phyloP scores from a whole-genome alignment of 495 filamentous ascomycete genomes.

The Margaritispora aquatica region DNA sequence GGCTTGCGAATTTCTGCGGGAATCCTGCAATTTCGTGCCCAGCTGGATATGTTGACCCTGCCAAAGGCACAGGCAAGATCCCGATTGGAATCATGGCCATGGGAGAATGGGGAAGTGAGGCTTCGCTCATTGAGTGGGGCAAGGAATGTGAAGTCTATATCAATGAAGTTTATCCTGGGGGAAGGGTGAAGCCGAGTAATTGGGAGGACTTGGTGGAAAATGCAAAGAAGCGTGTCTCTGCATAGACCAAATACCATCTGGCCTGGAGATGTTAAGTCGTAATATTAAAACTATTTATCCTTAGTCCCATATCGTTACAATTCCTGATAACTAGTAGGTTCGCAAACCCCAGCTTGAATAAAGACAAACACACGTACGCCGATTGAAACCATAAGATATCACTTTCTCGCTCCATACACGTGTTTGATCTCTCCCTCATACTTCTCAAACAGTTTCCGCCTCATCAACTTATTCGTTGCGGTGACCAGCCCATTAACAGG shows the following conservation, averaged over 20 bases:
- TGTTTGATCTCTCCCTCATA: conserved; percentile 57
- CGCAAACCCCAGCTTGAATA: too few relatives aligned
- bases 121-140: conserved; percentile 69
- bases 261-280: too few relatives aligned
- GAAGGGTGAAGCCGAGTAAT: conserved; percentile 31
- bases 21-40: conserved; percentile 75
- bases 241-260: too few relatives aligned
- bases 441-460: conserved; percentile 54
- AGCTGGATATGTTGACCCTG: conserved; percentile 55
- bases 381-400: not conserved
- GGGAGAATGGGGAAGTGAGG: conserved; percentile 84
- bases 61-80: conserved; percentile 33
- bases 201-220: conserved; percentile 35
- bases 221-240: conserved; percentile 1
- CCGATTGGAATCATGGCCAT: conserved; percentile 88
- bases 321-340: too few relatives aligned
- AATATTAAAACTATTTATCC: too few relatives aligned
- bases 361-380: too few relatives aligned
- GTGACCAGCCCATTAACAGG: conserved; percentile 77
- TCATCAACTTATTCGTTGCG: conserved; percentile 67
- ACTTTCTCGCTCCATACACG: conserved; percentile 36
- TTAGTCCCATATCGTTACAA: too few relatives aligned
- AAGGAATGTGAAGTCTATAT: conserved; percentile 56
- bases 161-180: conserved; percentile 33
- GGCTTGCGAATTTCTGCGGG: conserved; percentile 78